These are phyloP conservation scores for Anthoceros angustus DNA, from an alignment of 225 moss, liverwort and hornwort species.

Conservation along the genomic window DNA sequence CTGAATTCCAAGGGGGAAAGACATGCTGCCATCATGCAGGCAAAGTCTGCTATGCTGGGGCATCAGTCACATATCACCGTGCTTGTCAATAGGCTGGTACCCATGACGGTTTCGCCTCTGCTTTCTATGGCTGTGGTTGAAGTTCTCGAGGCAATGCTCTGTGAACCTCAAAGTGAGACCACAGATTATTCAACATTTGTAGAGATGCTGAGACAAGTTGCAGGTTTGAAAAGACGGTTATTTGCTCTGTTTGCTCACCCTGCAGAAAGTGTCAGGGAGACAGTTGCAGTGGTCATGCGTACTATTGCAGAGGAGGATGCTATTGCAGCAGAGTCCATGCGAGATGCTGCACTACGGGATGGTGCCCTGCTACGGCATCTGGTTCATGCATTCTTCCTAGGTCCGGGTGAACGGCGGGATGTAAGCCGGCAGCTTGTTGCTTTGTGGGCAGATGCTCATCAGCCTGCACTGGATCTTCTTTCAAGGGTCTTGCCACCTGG, in stretches of 20 bases:
- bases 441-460: conserved; percentile 90
- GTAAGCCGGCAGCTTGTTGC: conserved; percentile 89
- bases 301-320: conserved; percentile 93
- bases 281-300: conserved; percentile 88
- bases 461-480: conserved; percentile 68
- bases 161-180: conserved; percentile 85
- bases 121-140: conserved; percentile 85
- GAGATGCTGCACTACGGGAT: conserved; percentile 83
- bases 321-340: conserved; percentile 87
- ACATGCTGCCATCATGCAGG: conserved; percentile 61
- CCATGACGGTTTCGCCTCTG: conserved; percentile 58
- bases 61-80: conserved; percentile 53
- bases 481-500: conserved; percentile 77
- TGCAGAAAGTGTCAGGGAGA: conserved; percentile 86
- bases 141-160: conserved; percentile 81
- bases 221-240: conserved; percentile 63
- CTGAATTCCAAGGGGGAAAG: conserved; percentile 52
- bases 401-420: conserved; percentile 61
- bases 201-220: conserved; percentile 77
- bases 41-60: conserved; percentile 59
- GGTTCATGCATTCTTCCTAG: conserved; percentile 69
- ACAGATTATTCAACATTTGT: conserved; percentile 63
- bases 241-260: conserved; percentile 87
- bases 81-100: conserved; percentile 60
- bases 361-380: conserved; percentile 80